These are phyloP conservation scores for Penicillium angulare DNA, from an alignment of 495 filamentous ascomycete genomes.

Conservation along the genomic window DNA sequence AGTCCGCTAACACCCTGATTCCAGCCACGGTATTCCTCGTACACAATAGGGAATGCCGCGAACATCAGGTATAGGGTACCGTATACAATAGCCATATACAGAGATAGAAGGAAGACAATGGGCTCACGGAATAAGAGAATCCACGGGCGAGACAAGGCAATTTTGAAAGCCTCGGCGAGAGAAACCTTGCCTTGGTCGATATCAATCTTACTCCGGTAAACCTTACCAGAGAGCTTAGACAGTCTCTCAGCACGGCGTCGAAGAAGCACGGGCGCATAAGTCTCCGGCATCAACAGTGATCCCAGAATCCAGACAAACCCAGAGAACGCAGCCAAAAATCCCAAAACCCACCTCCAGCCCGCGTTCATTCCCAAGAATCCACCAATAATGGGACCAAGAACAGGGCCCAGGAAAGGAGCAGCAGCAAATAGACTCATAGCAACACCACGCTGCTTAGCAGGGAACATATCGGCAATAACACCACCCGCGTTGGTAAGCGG, in stretches of 20 bases:
- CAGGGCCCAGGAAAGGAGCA: conserved; percentile 70
- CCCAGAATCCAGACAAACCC: conserved; percentile 57
- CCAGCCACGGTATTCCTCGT: conserved; percentile 71
- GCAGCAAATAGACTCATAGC: conserved; percentile 63
- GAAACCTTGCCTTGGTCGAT: conserved; percentile 41
- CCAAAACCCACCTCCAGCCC: conserved; percentile 70
- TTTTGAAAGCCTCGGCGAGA: conserved; percentile 39
- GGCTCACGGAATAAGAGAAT: conserved; percentile 51
- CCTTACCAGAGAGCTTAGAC: conserved; percentile 54
- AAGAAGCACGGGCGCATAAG: conserved; percentile 59
- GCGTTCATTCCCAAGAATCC: conserved; percentile 58
- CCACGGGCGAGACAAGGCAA: conserved; percentile 50
- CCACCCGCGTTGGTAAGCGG: conserved; percentile 72
- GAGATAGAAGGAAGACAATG: conserved; percentile 62
- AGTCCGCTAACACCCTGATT: conserved; percentile 68
- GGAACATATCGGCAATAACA: conserved; percentile 75
- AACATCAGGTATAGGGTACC: conserved; percentile 83
- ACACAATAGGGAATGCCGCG: conserved; percentile 79
- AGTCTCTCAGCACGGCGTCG: conserved; percentile 51
- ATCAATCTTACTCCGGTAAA: conserved; percentile 51
- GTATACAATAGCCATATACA: conserved; percentile 76
- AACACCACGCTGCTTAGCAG: conserved; percentile 58
- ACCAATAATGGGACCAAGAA: conserved; percentile 58
- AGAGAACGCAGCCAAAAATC: conserved; percentile 50
- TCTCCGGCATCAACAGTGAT: conserved; percentile 56